phyloP scores from a whole-genome alignment of 1,284 basidiomycete genomes.

The Pyrrhoderma lamaoense region DNA sequence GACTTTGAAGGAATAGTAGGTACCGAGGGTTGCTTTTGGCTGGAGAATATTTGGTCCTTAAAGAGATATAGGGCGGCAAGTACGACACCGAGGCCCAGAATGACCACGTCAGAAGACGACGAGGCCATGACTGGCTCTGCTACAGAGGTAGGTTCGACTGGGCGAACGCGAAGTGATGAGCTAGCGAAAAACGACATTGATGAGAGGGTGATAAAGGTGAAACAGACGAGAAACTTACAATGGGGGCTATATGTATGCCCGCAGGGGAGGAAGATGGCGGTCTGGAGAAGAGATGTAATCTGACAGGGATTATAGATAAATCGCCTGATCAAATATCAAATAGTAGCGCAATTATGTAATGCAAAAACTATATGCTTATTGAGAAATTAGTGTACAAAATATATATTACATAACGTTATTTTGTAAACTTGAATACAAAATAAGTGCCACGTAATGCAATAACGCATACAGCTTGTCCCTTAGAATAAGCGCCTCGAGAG shows the following conservation, averaged over 20 bases:
- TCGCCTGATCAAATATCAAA: no score
- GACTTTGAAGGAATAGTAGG: conserved; percentile 38
- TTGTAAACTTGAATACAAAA: no score
- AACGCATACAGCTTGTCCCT: no score
- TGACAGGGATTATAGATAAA: no score
- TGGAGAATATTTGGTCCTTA: conserved; percentile 64
- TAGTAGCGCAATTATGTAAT: no score
- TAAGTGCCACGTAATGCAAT: no score
- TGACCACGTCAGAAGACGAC: conserved; percentile 55
- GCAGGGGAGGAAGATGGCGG: conserved; percentile 2
- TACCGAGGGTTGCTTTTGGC: conserved; percentile 50
- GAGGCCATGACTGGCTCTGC: conserved; percentile 25
- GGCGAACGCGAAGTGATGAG: conserved; percentile 14
- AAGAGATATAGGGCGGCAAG: conserved; percentile 74
- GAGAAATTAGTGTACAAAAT: no score
- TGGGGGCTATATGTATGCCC: conserved; percentile 1
- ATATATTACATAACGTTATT: no score
- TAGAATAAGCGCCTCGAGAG: no score
- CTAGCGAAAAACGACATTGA: conserved; percentile 33
- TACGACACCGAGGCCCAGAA: conserved; percentile 63
- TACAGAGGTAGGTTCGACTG: conserved; percentile 2
- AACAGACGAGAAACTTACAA: conserved; percentile 20
- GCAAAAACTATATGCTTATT: no score
- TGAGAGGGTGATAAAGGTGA: conserved; percentile 22
- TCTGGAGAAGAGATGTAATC: conserved; percentile 1